phyloP scores from a whole-genome alignment of 306 rosid genomes.

The cucumber (Cucumis sativus) region Cucumber_9930_V3 NC_026660.2:26913501-26914000 shows the following conservation, averaged over 20 bases:
- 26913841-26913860: background rate
- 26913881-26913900: slow-evolving; percentile 77
- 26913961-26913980: slow-evolving; percentile 89
- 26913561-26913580: background rate
- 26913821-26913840: background rate
- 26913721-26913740: background rate
- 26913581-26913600: background rate
- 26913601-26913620: background rate
- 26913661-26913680: background rate
- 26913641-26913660: background rate
- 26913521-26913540: background rate
- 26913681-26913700: background rate
- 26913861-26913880: slow-evolving; percentile 7
- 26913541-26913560: background rate
- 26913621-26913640: background rate
- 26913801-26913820: background rate
- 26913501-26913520: background rate
- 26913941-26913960: slow-evolving; percentile 97
- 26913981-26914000: slow-evolving; percentile 89
- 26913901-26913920: slow-evolving; percentile 78
- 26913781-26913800: background rate
- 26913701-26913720: background rate
- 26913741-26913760: background rate
- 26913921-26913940: slow-evolving; percentile 88
- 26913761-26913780: background rate